Percentiles rank a stretch among this genome's conserved stretches.
phyloP scores from a whole-genome alignment of 2,329 filamentous ascomycete species.

The Acrodontium crateriforme region DNA sequence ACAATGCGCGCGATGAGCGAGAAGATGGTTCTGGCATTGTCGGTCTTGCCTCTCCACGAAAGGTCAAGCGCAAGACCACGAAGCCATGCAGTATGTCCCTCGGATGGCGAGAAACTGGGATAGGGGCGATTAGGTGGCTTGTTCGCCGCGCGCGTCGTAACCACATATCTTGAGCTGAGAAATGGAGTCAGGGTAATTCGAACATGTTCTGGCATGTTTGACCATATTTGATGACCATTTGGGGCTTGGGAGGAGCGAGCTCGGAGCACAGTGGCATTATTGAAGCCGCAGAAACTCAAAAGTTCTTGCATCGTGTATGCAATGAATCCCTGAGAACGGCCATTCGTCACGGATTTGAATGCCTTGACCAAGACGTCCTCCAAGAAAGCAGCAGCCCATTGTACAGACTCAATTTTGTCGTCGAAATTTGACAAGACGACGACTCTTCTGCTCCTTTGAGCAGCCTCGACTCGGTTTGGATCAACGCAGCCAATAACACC shows the following conservation, averaged over 20 bases:
- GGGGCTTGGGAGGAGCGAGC: conserved; percentile 42
- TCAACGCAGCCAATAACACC: conserved; percentile 87
- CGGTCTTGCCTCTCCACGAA: conserved; percentile 60
- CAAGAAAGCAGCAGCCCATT: conserved; percentile 75
- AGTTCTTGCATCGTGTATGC: conserved; percentile 92
- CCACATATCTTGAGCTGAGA: conserved; percentile 65
- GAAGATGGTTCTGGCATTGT: conserved; percentile 65
- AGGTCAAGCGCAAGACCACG: conserved; percentile 69
- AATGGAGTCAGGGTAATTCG: conserved; percentile 81
- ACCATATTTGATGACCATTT: conserved; percentile 60
- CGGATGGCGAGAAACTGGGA: conserved; percentile 59
- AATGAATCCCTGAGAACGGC: conserved; percentile 75
- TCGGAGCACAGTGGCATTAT: conserved; percentile 38
- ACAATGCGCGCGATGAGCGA: conserved; percentile 70
- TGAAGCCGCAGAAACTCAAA: conserved; percentile 63
- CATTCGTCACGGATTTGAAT: conserved; percentile 81
- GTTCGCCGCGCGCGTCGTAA: conserved; percentile 34
- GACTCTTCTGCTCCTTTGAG: conserved; percentile 67
- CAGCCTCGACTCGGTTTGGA: conserved; percentile 71
- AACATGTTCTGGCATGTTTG: conserved; percentile 59
- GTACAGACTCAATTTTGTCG: conserved; percentile 59
- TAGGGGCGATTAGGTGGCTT: conserved; percentile 36
- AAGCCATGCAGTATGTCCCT: conserved; percentile 69
- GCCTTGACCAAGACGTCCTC: conserved; percentile 80
- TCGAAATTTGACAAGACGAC: conserved; percentile 81